Evolutionary conservation across 345 rosid genomes (phyloP).

Genomic region (Psidium guajava): DNA sequence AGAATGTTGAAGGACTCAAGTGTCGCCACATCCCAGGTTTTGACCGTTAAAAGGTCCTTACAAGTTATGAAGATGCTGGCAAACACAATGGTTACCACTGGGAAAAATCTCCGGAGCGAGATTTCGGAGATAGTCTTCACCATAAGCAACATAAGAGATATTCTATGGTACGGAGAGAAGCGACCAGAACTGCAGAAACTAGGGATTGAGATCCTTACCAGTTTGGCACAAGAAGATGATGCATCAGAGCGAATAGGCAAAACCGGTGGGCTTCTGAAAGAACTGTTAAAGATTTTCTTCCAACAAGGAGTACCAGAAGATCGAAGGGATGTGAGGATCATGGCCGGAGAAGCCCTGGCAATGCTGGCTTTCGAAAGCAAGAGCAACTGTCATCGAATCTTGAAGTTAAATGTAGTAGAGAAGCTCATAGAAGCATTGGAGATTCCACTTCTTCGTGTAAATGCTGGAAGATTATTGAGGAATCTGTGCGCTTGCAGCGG

Average conservation of each 20-base stretch:
- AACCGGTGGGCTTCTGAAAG: conserved; percentile 61
- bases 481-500: conserved; percentile 42
- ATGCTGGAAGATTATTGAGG: conserved; percentile 59
- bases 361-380: conserved; percentile 65
- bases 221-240: conserved; percentile 46
- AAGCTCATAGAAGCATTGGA: conserved; percentile 48
- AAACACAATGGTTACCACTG: conserved; percentile 49
- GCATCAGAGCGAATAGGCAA: conserved; percentile 58
- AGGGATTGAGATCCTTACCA: conserved; percentile 51
- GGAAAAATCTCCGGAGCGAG: conserved; percentile 46
- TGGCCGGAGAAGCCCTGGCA: conserved; percentile 73
- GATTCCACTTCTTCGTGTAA: conserved; percentile 29
- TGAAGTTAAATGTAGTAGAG: conserved; percentile 31
- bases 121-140: conserved; percentile 64
- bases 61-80: conserved; percentile 62
- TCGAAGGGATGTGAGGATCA: conserved; percentile 27
- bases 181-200: conserved; percentile 44
- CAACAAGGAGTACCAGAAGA: not conserved
- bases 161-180: conserved; percentile 42
- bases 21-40: conserved; percentile 31
- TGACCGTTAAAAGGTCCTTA: conserved; percentile 48
- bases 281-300: conserved; percentile 53
- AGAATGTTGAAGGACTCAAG: conserved; percentile 28
- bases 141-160: conserved; percentile 56
- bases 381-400: conserved; percentile 45